Evolutionary conservation across 768 basidiomycete species (phyloP).

Genomic region (Suillus weaverae): DNA sequence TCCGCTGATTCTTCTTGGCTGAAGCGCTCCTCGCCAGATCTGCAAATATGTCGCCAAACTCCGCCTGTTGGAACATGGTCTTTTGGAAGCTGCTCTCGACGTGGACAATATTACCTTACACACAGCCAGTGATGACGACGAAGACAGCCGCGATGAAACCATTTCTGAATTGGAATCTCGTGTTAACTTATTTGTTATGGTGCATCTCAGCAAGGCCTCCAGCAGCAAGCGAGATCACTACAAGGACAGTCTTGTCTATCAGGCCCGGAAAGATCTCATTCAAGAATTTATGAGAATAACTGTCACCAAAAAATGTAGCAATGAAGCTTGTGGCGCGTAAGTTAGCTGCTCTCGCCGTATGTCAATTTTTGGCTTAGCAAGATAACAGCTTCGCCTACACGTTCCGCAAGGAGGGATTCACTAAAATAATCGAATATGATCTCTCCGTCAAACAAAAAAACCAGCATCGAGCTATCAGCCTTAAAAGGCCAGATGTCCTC

Average conservation of each 20-base stretch:
- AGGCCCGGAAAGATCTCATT: constrained; percentile 81
- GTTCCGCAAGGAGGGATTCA: constrained; percentile 90
- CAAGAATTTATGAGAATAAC: constrained; percentile 74
- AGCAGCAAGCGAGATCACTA: constrained; percentile 76
- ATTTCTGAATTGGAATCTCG: constrained; percentile 60
- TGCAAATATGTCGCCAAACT: constrained; percentile 86
- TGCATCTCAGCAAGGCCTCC: constrained; percentile 44
- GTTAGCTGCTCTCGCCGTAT: constrained; percentile 32
- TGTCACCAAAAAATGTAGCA: constrained; percentile 73
- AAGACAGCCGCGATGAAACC: constrained; percentile 54
- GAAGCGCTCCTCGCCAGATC: constrained; percentile 45
- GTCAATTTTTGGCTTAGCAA: constrained; percentile 10
- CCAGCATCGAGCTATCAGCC: constrained; percentile 47
- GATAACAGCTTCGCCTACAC: constrained; percentile 69
- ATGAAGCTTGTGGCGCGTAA: constrained; percentile 76
- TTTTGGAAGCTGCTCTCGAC: constrained; percentile 76
- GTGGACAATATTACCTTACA: constrained; percentile 67
- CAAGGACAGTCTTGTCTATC: constrained; percentile 87
- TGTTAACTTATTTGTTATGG: constrained; percentile 63
- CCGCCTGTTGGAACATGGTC: constrained; percentile 84
- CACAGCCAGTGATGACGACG: constrained; percentile 30
- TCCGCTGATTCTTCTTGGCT: constrained; percentile 14
- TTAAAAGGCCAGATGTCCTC: constrained; percentile 79
- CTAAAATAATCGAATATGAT: constrained; percentile 94
- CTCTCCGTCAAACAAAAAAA: constrained; percentile 77